A percentile compares a stretch with the other conserved stretches of the same genome.
Evolutionary conservation across 192 early-diverging fungal genomes (phyloP).

Genomic region (Linnemannia zychae): DNA sequence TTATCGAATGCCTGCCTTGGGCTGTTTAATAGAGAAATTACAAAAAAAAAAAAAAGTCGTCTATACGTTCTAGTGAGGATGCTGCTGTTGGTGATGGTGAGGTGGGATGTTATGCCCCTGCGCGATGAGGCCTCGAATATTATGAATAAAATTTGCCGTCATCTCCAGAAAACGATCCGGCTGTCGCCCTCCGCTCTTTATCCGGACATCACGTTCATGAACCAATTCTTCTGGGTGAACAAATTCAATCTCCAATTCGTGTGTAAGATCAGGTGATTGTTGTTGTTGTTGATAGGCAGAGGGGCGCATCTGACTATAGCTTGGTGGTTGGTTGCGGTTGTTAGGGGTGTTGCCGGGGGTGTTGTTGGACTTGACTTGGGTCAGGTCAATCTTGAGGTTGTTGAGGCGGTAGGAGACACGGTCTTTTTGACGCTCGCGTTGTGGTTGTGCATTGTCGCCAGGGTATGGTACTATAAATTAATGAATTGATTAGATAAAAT

Average conservation of each 20-base stretch:
- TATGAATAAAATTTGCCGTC: slow-evolving; percentile 83
- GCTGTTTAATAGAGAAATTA: not conserved
- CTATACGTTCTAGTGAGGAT: slow-evolving; percentile 8
- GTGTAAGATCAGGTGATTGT: slow-evolving; percentile 65
- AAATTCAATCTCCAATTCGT: slow-evolving; percentile 92
- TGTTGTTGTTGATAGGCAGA: not conserved
- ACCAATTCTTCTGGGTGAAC: slow-evolving; percentile 66
- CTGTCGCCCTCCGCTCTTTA: slow-evolving; percentile 52
- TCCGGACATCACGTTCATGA: slow-evolving; percentile 74
- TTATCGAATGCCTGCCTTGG: not conserved
- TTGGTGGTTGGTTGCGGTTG: not conserved
- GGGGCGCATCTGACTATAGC: slow-evolving; percentile 36
- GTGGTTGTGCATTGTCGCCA: slow-evolving; percentile 15
- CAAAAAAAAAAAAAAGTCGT: not conserved
- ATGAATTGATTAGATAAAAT: not conserved
- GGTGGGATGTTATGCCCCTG: slow-evolving; percentile 12
- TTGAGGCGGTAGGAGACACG: slow-evolving; percentile 89
- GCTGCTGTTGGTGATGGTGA: slow-evolving; percentile 22
- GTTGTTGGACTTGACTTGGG: slow-evolving; percentile 76
- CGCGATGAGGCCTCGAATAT: slow-evolving; percentile 72
- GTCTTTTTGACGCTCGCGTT: slow-evolving; percentile 86
- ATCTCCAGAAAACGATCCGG: slow-evolving; percentile 78
- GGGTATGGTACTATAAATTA: not conserved
- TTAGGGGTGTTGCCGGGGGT: slow-evolving; percentile 39
- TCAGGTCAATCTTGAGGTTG: slow-evolving; percentile 89